Conservation (phyloP, 2,329 filamentous ascomycete genomes). For the Madurella fahalii region DNA sequence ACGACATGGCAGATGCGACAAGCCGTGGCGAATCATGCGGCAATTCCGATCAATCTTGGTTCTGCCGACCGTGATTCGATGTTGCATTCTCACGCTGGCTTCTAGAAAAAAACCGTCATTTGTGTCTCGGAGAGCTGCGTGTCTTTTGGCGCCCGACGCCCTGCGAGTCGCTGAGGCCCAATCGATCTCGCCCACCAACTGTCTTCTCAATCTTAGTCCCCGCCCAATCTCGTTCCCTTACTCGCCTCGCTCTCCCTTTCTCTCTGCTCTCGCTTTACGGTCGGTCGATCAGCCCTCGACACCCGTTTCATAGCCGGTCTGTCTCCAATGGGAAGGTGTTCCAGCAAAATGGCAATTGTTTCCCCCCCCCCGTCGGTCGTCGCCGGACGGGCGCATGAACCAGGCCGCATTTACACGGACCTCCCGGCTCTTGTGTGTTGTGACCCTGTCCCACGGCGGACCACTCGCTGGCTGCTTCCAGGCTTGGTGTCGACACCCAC, state of each 20-base stretch:
- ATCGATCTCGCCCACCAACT: too few species aligned
- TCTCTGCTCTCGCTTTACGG: background rate
- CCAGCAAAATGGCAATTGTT: background rate
- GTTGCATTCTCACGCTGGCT: background rate
- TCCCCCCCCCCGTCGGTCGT: background rate
- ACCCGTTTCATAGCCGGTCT: conserved; percentile 10
- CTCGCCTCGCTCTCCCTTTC: background rate
- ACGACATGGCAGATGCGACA: conserved; percentile 3
- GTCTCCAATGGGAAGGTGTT: conserved; percentile 5
- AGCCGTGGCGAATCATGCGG: conserved; percentile 12
- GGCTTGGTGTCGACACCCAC: background rate
- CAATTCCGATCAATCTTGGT: background rate
- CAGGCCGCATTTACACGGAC: conserved; percentile 18
- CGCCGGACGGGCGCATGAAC: conserved; percentile 15
- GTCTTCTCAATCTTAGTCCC: too few species aligned
- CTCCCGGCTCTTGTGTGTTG: conserved; percentile 3
- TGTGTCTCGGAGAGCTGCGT: background rate
- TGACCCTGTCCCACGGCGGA: background rate
- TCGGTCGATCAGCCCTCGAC: conserved; percentile 4
- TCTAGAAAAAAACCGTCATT: background rate
- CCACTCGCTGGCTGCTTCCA: conserved; percentile 1
- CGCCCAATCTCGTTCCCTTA: too few species aligned
- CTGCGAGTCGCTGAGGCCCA: too few species aligned
- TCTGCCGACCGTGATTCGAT: too few species aligned
- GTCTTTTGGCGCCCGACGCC: too few species aligned